Evolutionary conservation across 2,329 filamentous ascomycete species (phyloP).

Genomic region (Colletotrichum kahawae): DNA sequence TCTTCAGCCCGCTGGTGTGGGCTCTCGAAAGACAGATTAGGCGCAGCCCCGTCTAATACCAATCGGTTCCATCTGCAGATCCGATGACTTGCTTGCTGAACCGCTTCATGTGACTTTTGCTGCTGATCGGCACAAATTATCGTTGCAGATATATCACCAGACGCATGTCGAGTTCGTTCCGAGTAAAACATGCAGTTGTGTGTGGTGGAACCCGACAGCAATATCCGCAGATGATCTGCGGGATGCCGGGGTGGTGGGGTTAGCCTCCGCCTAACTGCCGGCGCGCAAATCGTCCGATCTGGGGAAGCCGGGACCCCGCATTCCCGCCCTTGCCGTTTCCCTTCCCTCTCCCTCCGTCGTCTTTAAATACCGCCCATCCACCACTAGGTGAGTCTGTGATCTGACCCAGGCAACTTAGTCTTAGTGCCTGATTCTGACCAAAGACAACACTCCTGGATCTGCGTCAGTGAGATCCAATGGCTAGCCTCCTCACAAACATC

Average conservation of each 20-base stretch:
- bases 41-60: slow-evolving; percentile 7
- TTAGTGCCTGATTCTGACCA: background rate
- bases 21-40: background rate
- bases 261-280: background rate
- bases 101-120: background rate
- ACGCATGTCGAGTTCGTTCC: background rate
- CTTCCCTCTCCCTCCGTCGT: background rate
- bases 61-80: background rate
- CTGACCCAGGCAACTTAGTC: background rate
- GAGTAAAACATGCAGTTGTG: background rate
- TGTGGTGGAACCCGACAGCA: background rate
- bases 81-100: background rate
- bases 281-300: slow-evolving; percentile 10
- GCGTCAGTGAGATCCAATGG: background rate
- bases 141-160: background rate
- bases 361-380: background rate
- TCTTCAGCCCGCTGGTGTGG: background rate
- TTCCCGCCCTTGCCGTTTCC: background rate
- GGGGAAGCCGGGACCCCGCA: slow-evolving; percentile 14
- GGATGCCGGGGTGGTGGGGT: background rate
- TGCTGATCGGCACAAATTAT: background rate
- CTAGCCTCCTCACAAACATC: background rate
- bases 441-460: background rate
- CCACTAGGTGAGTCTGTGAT: background rate
- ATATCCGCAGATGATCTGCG: background rate